These are phyloP conservation scores for Porpolomopsis calyptriformis DNA, from an alignment of 768 basidiomycete genomes.

Conservation along the genomic window DNA sequence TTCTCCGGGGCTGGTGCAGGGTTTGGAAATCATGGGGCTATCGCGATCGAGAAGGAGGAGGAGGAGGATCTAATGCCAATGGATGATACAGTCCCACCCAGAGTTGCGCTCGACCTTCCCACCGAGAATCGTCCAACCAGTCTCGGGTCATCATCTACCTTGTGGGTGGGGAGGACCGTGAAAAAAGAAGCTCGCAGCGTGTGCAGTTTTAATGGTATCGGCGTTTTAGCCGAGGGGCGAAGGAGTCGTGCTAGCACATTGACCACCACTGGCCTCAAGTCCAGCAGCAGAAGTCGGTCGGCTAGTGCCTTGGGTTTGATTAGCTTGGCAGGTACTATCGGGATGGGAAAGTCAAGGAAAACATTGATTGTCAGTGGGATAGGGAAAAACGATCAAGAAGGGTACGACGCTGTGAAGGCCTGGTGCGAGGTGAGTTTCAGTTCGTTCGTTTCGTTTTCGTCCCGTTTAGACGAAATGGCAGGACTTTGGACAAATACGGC, in stretches of 20 bases:
- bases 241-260: background rate
- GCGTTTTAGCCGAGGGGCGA: background rate
- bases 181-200: background rate
- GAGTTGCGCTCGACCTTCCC: background rate
- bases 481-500: constrained; percentile 25
- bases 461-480: constrained; percentile 4
- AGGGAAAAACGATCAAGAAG: constrained; percentile 15
- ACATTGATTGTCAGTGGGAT: constrained; percentile 26
- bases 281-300: background rate
- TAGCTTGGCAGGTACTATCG: background rate
- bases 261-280: background rate
- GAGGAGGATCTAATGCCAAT: background rate
- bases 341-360: constrained; percentile 15
- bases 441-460: background rate
- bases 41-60: no score
- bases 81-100: background rate
- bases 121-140: background rate
- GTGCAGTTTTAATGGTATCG: background rate
- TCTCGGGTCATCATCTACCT: background rate
- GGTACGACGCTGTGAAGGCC: constrained; percentile 21
- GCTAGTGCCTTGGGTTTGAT: background rate
- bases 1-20: no score
- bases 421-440: constrained; percentile 25
- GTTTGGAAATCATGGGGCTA: no score
- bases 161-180: background rate